A percentile compares a stretch with the other conserved stretches of the same genome.
phyloP scores from a whole-genome alignment of 805 yeast genomes.

The Teunomyces funiuensis region DNA sequence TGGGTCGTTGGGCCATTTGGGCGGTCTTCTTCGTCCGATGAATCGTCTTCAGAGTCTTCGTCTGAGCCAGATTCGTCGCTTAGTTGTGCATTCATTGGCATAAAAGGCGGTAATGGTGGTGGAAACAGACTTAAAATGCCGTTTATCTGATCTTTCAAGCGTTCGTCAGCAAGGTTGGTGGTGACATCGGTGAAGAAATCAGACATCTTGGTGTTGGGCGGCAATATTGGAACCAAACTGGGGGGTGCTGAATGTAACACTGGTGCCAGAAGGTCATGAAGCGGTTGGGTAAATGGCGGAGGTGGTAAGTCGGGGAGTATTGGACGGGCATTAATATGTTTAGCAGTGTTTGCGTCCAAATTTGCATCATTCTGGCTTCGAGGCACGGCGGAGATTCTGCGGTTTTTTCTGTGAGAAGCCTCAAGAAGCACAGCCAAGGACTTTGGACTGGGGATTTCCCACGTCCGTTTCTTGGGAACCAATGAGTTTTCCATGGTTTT shows the following conservation, averaged over 20 bases:
- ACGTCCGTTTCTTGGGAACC: slow-evolving; percentile 10
- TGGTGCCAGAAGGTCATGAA: not conserved
- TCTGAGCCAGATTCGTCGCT: slow-evolving; percentile 4
- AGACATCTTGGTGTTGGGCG: slow-evolving; percentile 24
- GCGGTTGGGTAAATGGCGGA: not conserved
- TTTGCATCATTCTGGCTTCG: slow-evolving; percentile 6
- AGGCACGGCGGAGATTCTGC: slow-evolving; percentile 1
- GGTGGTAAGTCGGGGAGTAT: not conserved
- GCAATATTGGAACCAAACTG: slow-evolving; percentile 35
- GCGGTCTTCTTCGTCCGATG: slow-evolving; percentile 3
- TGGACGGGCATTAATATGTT: not conserved
- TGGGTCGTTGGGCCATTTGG: not conserved
- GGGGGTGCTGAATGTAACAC: slow-evolving; percentile 37
- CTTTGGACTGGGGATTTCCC: slow-evolving; percentile 16
- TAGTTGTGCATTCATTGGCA: slow-evolving; percentile 18
- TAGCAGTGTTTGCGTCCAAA: slow-evolving; percentile 3
- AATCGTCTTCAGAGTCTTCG: slow-evolving; percentile 5
- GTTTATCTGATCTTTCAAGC: slow-evolving; percentile 19
- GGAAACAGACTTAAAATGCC: slow-evolving; percentile 30
- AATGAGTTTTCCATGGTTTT: slow-evolving; percentile 2
- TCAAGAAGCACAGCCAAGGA: slow-evolving; percentile 13
- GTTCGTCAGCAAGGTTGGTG: slow-evolving; percentile 13
- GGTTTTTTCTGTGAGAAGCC: slow-evolving; percentile 4
- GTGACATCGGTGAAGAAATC: slow-evolving; percentile 39
- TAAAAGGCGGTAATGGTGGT: slow-evolving; percentile 40